Base-by-base conservation (phyloP, 345 rosid genomes). In the Heritiera fomes region DNA sequence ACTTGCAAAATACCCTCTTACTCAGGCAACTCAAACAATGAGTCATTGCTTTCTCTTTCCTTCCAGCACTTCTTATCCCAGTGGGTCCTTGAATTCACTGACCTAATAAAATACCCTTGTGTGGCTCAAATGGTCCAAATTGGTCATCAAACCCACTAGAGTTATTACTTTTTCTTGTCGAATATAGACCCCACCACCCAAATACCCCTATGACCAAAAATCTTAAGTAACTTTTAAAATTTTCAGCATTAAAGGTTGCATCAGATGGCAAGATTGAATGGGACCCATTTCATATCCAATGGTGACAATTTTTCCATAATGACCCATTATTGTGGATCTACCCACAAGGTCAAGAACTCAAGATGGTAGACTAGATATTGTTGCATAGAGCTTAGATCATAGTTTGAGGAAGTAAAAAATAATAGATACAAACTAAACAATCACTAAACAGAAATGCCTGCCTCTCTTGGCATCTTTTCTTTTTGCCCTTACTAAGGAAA, bases 401-500 rank as follows among this genome's bases (percentile, higher is more conserved):
- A 71, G 14, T 74, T 45, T 7, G 2, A 49, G 2, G 32, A 63
- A 65, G 74, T 58, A 11, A 20, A 64, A 41, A 47, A 67, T 38
- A 9, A 10, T 47, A 18, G 8, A 28, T 49, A 4, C 15, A 14
- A 11, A 5, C 6, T 28, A 30, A 68, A 47, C 49, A 77, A 55
- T 47, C 38, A 34, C 38, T 34, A 3, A 34, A 70, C 46, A 70
- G 68, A 80, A 77, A 23, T 20, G 77, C 71, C 69, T 70, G 75
- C 80, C 62, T 79, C 80, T 40, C 79, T 55, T 77, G 86, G 89
- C 86, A 87, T 86, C 89, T 80, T 85, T 86, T 34, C 38, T 40
- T n/a, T 59, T 66, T 23, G 28, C 77, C 68, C 77, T 83, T 82
- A 68, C 77, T 7, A 10, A 14, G 23, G 72, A 77, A 68, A 80